Percentiles rank a stretch among this genome's conserved stretches.
These are phyloP conservation scores for Saccharomycopsis fibuligera DNA, from an alignment of 805 yeast species.

Conservation along the genomic window DNA sequence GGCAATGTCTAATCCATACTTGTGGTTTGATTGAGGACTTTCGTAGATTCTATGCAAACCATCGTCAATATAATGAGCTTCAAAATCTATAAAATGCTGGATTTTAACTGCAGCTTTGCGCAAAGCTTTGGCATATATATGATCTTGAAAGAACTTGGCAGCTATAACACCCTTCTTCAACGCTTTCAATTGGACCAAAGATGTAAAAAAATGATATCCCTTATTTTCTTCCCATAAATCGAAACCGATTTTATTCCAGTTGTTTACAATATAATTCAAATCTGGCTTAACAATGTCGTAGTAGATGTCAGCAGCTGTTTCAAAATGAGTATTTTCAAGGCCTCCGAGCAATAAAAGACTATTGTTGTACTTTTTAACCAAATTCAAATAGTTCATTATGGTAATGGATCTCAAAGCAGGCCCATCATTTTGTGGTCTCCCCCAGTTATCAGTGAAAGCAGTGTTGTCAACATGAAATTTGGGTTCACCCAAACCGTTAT, in stretches of 20 bases:
- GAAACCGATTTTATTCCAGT: conserved; percentile 54
- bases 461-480: conserved; percentile 66
- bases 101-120: not conserved
- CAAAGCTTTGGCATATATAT: conserved; percentile 20
- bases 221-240: conserved; percentile 76
- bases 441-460: conserved; percentile 69
- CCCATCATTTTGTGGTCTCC: conserved; percentile 94
- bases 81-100: conserved; percentile 10
- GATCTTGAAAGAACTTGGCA: conserved; percentile 26
- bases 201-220: conserved; percentile 60
- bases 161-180: conserved; percentile 41
- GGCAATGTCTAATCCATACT: conserved; percentile 80
- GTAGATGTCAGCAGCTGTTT: conserved; percentile 30
- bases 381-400: conserved; percentile 17
- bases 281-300: conserved; percentile 51
- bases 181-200: conserved; percentile 56
- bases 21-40: conserved; percentile 21
- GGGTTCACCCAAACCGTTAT: conserved; percentile 80
- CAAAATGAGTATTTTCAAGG: conserved; percentile 12
- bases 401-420: conserved; percentile 79
- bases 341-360: conserved; percentile 26
- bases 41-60: conserved; percentile 14
- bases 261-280: conserved; percentile 43
- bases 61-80: conserved; percentile 12
- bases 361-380: conserved; percentile 15